Evolutionary conservation across 2,329 filamentous ascomycete genomes (phyloP).

Genomic region (Leptographium radiaticola): DNA sequence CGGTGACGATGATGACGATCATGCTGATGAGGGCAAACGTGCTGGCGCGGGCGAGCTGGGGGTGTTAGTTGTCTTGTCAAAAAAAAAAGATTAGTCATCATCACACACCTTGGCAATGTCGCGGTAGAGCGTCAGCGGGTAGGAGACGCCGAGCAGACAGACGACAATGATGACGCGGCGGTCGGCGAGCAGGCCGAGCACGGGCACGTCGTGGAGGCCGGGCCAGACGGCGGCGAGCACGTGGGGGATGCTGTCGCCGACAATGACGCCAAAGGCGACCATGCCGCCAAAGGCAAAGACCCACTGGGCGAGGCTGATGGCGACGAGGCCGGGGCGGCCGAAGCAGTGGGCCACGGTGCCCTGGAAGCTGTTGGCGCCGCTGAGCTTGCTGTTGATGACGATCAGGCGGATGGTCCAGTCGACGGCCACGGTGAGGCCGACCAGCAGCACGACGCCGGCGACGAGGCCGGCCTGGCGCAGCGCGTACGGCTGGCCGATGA

Average conservation of each 20-base stretch:
- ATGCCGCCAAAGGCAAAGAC: constrained; percentile 97
- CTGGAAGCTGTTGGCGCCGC: constrained; percentile 87
- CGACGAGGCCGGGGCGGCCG: constrained; percentile 73
- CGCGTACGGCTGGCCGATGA: constrained; percentile 87
- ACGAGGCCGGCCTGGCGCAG: constrained; percentile 80
- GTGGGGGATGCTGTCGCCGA: constrained; percentile 90
- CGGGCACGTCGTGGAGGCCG: constrained; percentile 53
- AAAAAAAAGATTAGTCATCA: constrained; percentile 1
- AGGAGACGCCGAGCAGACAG: constrained; percentile 75
- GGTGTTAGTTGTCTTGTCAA: constrained; percentile 21
- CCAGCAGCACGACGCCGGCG: constrained; percentile 64
- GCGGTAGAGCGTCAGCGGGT: constrained; percentile 81
- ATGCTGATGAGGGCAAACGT: constrained; percentile 89
- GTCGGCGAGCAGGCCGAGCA: constrained; percentile 72
- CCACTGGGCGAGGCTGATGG: constrained; percentile 87
- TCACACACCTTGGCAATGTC: constrained; percentile 81
- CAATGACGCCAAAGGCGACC: constrained; percentile 95
- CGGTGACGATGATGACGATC: constrained; percentile 76
- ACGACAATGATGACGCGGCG: constrained; percentile 76
- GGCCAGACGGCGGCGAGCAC: constrained; percentile 78
- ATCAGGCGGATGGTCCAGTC: constrained; percentile 98
- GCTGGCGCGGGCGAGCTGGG: constrained; percentile 77
- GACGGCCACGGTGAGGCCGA: constrained; percentile 68
- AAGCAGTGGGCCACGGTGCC: constrained; percentile 94
- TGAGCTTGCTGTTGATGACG: constrained; percentile 94